phyloP scores from a whole-genome alignment of 2,329 filamentous ascomycete genomes.

The Claviceps spartinae region DNA sequence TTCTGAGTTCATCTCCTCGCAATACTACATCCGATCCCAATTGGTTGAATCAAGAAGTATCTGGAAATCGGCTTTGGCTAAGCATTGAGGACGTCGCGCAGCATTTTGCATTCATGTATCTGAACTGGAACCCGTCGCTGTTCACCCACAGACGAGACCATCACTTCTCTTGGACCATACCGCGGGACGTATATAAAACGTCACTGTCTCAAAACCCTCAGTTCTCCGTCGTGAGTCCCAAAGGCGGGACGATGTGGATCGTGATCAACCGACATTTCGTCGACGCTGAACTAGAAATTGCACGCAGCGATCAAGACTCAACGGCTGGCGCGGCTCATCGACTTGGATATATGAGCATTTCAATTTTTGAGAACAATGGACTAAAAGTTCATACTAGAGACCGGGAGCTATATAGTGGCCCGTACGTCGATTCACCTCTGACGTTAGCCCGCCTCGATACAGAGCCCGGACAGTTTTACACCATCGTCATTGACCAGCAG shows the following conservation, averaged over 20 bases:
- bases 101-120: conserved; percentile 88
- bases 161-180: conserved; percentile 72
- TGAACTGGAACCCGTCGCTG: conserved; percentile 89
- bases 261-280: conserved; percentile 78
- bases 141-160: conserved; percentile 75
- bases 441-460: conserved; percentile 59
- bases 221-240: conserved; percentile 51
- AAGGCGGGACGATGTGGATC: conserved; percentile 60
- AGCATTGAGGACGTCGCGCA: conserved; percentile 75
- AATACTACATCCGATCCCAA: neutral
- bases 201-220: conserved; percentile 55
- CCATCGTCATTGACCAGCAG: conserved; percentile 63
- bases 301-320: conserved; percentile 28
- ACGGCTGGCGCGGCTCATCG: conserved; percentile 33
- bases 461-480: conserved; percentile 30
- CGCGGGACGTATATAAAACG: conserved; percentile 33
- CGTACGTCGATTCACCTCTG: conserved; percentile 91
- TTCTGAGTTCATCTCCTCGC: conserved; percentile 6
- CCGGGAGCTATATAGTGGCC: conserved; percentile 55
- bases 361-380: conserved; percentile 61
- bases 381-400: conserved; percentile 62
- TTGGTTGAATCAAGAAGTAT: neutral
- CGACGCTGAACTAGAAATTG: conserved; percentile 47
- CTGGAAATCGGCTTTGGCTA: conserved; percentile 83
- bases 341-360: conserved; percentile 77